Conservation (phyloP, 2,329 filamentous ascomycete species). For the Penicillium vulpinum region DNA sequence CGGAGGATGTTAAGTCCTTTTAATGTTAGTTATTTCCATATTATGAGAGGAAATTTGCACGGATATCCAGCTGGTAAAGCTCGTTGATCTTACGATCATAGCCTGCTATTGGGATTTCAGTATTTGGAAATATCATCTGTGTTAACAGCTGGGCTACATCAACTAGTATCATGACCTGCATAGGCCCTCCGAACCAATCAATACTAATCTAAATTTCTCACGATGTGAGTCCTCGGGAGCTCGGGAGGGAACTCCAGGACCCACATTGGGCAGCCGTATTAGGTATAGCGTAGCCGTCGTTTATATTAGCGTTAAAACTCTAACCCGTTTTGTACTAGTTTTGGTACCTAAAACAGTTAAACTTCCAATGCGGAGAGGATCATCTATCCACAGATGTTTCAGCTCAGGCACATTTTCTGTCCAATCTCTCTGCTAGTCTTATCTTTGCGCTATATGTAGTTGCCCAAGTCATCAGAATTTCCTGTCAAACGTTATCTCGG, state of each 20-base stretch:
- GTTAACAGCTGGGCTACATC: not conserved
- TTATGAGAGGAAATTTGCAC: not conserved
- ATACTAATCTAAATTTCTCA: not conserved
- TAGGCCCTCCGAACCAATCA: not conserved
- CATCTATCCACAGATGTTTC: not conserved
- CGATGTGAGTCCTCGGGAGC: not conserved
- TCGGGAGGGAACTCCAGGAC: not conserved
- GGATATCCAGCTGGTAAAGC: not conserved
- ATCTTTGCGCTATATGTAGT: not conserved
- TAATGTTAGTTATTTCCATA: not conserved
- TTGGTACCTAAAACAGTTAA: not conserved
- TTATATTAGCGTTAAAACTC: slow-evolving; percentile 2
- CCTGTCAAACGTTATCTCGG: not conserved
- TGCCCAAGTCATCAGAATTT: not conserved
- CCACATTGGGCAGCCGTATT: not conserved
- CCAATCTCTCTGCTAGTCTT: not conserved
- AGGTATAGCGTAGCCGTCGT: slow-evolving; percentile 13
- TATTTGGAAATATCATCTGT: not conserved
- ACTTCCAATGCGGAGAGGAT: not conserved
- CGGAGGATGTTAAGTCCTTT: not conserved
- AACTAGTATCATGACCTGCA: not conserved
- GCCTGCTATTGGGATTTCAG: too few relatives aligned
- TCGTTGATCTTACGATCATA: not conserved
- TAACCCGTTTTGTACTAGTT: not conserved
- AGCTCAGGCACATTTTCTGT: not conserved